These are phyloP conservation scores for Geranomyces variabilis DNA, from an alignment of 192 early-diverging fungal species.

Conservation along the genomic window DNA sequence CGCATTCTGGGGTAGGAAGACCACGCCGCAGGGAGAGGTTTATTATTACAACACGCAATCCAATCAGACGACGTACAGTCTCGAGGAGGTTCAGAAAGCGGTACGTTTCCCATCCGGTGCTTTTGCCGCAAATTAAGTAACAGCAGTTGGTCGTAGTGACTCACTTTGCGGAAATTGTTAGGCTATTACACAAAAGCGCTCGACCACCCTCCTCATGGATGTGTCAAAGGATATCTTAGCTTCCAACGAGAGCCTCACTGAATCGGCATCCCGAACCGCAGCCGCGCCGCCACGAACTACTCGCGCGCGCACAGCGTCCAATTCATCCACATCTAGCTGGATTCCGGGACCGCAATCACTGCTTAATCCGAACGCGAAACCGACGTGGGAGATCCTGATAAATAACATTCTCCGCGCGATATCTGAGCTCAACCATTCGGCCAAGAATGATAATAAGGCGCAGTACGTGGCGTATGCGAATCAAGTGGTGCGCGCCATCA, in stretches of 20 bases:
- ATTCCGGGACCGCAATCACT: slow-evolving; percentile 41
- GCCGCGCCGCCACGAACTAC: neutral
- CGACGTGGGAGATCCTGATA: slow-evolving; percentile 55
- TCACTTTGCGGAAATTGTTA: slow-evolving; percentile 4
- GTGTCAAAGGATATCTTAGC: slow-evolving; percentile 17
- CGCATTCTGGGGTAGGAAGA: slow-evolving; percentile 48
- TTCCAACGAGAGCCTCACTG: neutral
- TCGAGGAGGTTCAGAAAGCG: slow-evolving; percentile 44
- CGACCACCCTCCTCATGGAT: neutral
- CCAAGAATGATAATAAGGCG: slow-evolving; percentile 51
- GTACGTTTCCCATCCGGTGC: too few species aligned
- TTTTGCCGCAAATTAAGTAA: neutral
- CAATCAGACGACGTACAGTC: slow-evolving; percentile 54
- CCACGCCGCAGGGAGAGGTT: slow-evolving; percentile 41
- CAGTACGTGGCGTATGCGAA: slow-evolving; percentile 61
- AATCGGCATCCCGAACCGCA: neutral
- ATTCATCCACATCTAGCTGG: slow-evolving; percentile 23
- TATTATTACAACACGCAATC: slow-evolving; percentile 57
- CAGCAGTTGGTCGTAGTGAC: neutral
- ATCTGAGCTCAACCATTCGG: slow-evolving; percentile 47
- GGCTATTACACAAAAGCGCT: slow-evolving; percentile 17
- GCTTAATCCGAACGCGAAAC: slow-evolving; percentile 23
- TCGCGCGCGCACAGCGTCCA: slow-evolving; percentile 10
- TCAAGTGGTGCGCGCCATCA: slow-evolving; percentile 74
- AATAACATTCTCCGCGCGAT: slow-evolving; percentile 54